A percentile compares a stretch with the other conserved stretches of the same genome.
Evolutionary conservation across 768 basidiomycete species (phyloP).

Genomic region (Coprinellus micaceus): DNA sequence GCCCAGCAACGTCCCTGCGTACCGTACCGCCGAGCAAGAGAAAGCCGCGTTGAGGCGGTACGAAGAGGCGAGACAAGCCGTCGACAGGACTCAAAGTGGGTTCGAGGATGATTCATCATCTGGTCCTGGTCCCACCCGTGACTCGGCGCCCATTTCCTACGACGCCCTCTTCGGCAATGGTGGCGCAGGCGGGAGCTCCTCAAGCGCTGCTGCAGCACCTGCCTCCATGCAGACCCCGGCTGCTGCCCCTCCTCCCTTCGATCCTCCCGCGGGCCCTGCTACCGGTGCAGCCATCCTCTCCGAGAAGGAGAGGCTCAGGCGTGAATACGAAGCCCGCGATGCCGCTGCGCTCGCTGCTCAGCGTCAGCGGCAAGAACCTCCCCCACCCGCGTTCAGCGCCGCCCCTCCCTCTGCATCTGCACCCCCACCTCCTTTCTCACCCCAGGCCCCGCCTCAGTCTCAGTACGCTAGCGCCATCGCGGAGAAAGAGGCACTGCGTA

Average conservation of each 20-base stretch:
- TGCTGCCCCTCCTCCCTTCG: conserved; percentile 29
- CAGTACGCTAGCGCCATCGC: conserved; percentile 30
- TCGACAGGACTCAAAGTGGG: conserved; percentile 52
- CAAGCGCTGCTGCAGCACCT: conserved; percentile 22
- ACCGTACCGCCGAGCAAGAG: conserved; percentile 66
- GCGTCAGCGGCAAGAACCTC: conserved; percentile 12
- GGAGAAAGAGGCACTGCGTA: conserved; percentile 56
- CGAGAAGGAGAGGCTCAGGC: conserved; percentile 70
- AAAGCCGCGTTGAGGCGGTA: conserved; percentile 68
- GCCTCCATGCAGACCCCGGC: conserved; percentile 10
- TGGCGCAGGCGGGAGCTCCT: conserved; percentile 15
- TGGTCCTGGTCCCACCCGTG: conserved; percentile 4
- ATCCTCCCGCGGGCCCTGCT: conserved; percentile 32
- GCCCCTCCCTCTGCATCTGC: conserved; percentile 14
- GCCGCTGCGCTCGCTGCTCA: conserved; percentile 41
- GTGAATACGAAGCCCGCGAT: conserved; percentile 65
- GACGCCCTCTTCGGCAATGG: conserved; percentile 54
- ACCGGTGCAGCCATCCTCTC: conserved; percentile 41
- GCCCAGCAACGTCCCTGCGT: conserved; percentile 35
- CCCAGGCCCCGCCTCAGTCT: conserved; percentile 19
- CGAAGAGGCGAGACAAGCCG: conserved; percentile 68
- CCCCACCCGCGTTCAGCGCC: conserved; percentile 12
- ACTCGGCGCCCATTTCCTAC: conserved; percentile 51
- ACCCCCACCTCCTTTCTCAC: conserved; percentile 21
- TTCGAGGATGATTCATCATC: conserved; percentile 14